Conservation (phyloP, 2,329 filamentous ascomycete species). For the Pseudogymnoascus sp. region DNA sequence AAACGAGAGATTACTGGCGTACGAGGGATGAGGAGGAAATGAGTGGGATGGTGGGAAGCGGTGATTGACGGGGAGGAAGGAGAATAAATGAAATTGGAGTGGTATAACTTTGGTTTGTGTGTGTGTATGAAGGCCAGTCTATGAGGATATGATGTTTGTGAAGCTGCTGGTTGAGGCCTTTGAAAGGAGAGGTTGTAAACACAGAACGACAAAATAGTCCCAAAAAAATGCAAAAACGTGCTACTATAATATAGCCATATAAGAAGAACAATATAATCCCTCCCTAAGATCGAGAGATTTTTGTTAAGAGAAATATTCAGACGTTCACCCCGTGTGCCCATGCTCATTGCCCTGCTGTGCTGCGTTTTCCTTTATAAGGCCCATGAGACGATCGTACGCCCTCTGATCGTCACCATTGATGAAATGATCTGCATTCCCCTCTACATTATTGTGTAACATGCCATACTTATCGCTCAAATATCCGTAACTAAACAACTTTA, state of each 20-base stretch:
- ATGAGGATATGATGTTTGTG: too few species aligned
- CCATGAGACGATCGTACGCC: neutral
- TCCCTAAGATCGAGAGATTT: neutral
- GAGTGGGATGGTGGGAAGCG: neutral
- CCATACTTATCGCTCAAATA: neutral
- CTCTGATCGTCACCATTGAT: neutral
- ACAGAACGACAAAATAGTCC: too few species aligned
- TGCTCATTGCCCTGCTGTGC: neutral
- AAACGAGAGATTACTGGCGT: neutral
- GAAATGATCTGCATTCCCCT: neutral
- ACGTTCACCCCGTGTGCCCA: neutral
- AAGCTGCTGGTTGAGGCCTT: too few species aligned
- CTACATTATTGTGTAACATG: neutral
- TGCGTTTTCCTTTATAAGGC: neutral
- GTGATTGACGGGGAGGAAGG: neutral
- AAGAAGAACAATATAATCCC: neutral
- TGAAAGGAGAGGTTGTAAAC: too few species aligned
- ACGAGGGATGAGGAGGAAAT: neutral
- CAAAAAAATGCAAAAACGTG: too few species aligned
- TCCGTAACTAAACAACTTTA: neutral
- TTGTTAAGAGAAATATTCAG: neutral
- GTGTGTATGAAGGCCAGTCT: neutral
- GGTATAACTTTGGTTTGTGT: neutral
- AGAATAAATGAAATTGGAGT: neutral
- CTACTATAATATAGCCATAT: neutral